Conservation (phyloP, 2,329 filamentous ascomycete genomes). For the Clarireedia hainanense region DNA sequence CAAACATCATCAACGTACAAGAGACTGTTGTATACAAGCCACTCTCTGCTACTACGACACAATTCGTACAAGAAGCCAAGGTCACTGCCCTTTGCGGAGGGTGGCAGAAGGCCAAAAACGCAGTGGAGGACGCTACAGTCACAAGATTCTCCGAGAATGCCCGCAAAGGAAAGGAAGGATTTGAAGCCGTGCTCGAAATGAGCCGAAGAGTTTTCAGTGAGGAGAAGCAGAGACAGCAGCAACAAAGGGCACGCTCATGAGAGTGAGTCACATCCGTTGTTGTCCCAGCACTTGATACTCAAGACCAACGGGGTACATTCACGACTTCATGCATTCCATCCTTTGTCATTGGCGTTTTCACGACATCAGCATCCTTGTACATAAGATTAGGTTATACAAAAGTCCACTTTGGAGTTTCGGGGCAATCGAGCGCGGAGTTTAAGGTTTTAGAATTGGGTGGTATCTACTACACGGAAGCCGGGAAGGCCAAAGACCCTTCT, state of each 20-base stretch:
- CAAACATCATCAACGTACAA: conserved; percentile 81
- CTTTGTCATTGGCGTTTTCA: conserved; percentile 1
- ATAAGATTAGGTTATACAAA: conserved; percentile 6
- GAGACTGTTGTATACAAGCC: conserved; percentile 88
- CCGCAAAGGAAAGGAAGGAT: conserved; percentile 81
- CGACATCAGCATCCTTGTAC: neutral
- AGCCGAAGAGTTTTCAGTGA: conserved; percentile 86
- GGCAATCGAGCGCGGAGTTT: neutral
- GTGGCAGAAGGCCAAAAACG: conserved; percentile 95
- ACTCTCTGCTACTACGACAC: conserved; percentile 49
- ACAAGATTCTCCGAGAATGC: conserved; percentile 90
- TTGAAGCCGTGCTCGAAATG: conserved; percentile 91
- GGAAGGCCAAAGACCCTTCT: no score
- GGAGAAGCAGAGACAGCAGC: conserved; percentile 58
- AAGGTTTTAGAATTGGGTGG: neutral
- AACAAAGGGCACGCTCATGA: conserved; percentile 10
- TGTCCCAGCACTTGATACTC: neutral
- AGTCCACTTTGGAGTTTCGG: conserved; percentile 9
- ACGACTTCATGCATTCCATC: neutral
- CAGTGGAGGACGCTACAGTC: conserved; percentile 87
- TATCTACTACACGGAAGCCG: neutral
- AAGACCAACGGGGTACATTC: neutral
- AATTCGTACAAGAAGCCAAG: conserved; percentile 82
- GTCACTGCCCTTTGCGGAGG: conserved; percentile 93
- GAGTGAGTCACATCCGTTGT: neutral